These are phyloP conservation scores for Trichocomaceae sp. DNA, from an alignment of 2,329 filamentous ascomycete species.

Conservation along the genomic window DNA sequence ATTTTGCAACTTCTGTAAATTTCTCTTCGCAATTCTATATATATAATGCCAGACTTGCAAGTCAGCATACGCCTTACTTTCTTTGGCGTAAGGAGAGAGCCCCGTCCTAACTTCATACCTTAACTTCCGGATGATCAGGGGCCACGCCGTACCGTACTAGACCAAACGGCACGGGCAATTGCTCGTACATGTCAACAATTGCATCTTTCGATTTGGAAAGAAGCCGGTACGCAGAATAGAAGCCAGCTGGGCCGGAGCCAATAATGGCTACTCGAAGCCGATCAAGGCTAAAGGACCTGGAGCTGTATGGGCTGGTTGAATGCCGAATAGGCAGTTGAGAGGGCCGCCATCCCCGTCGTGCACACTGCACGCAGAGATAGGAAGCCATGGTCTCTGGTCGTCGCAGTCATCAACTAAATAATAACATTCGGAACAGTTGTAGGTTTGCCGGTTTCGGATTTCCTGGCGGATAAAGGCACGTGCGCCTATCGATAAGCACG, in stretches of 20 bases:
- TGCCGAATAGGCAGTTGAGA: slow-evolving; percentile 2
- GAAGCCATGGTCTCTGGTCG: background rate
- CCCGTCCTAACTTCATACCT: slow-evolving; percentile 51
- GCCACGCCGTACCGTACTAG: slow-evolving; percentile 91
- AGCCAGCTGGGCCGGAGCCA: slow-evolving; percentile 90
- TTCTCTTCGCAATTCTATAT: slow-evolving; percentile 85
- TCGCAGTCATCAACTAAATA: background rate
- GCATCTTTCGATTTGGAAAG: slow-evolving; percentile 67
- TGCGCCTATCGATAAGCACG: slow-evolving; percentile 2
- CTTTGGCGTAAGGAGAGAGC: too few species aligned
- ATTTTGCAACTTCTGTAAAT: slow-evolving; percentile 79
- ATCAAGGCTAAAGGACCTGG: slow-evolving; percentile 32
- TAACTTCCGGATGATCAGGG: slow-evolving; percentile 97
- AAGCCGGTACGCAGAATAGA: slow-evolving; percentile 84
- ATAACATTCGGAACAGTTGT: too few species aligned
- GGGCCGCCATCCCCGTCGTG: slow-evolving; percentile 1
- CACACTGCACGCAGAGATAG: slow-evolving; percentile 11
- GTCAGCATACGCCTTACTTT: background rate
- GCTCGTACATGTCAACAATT: slow-evolving; percentile 91
- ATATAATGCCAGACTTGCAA: background rate
- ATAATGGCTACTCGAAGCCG: slow-evolving; percentile 78
- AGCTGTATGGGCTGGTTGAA: slow-evolving; percentile 13
- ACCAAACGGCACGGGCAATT: slow-evolving; percentile 84
- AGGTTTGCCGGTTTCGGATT: background rate
- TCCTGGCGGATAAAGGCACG: slow-evolving; percentile 7